A percentile compares a stretch with the other conserved stretches of the same genome.
These are phyloP conservation scores for Botrytis pseudocinerea DNA, from an alignment of 2,329 filamentous ascomycete species.

Conservation along the genomic window DNA sequence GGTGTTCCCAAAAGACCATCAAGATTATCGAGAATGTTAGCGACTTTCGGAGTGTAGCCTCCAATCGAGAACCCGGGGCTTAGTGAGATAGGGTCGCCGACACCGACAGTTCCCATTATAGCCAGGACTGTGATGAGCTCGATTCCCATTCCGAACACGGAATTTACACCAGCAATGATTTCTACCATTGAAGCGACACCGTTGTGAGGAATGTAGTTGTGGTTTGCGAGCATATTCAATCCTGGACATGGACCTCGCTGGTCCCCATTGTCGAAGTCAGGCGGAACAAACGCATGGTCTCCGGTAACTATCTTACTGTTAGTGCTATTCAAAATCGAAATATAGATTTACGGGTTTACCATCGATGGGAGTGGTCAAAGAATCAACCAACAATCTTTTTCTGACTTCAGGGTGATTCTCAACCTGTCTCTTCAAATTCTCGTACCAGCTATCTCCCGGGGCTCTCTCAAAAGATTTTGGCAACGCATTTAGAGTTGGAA, in stretches of 20 bases:
- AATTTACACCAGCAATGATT: background rate
- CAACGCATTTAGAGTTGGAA: background rate
- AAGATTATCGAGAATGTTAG: background rate
- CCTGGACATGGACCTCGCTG: background rate
- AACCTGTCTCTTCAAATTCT: background rate
- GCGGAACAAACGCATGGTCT: background rate
- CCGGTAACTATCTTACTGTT: background rate
- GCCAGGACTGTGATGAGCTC: background rate
- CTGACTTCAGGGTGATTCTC: background rate
- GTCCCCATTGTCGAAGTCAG: background rate
- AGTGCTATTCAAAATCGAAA: background rate
- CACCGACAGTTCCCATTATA: background rate
- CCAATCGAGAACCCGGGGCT: background rate
- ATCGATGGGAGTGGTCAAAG: background rate
- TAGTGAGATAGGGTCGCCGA: background rate
- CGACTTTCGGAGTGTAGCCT: background rate
- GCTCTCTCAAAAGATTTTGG: background rate
- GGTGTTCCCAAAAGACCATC: background rate
- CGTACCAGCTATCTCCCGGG: background rate
- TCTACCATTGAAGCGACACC: conserved; percentile 1
- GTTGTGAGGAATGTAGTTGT: background rate
- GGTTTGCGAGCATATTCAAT: background rate
- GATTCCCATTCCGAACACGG: conserved; percentile 2
- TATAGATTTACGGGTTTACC: background rate
- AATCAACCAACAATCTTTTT: background rate